Base-by-base conservation (phyloP, 2,329 filamentous ascomycete genomes). In the Albophoma yamanashiensis region DNA sequence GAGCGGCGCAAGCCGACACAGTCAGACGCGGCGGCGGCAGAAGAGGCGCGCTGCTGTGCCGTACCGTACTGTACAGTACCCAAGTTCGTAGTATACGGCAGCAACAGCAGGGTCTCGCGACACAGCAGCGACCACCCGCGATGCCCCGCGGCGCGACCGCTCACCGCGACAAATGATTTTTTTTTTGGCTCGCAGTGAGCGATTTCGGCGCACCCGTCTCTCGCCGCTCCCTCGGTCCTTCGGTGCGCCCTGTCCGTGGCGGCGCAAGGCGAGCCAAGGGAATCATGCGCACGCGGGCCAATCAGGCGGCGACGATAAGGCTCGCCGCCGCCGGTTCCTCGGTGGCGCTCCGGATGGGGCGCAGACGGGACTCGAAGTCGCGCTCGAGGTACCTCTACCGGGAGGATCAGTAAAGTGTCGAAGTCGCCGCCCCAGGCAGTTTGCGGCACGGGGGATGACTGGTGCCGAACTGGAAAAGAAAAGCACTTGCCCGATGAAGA, bases 281-380 rank as follows among this genome's bases (percentile, higher is more conserved):
- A 69, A 72, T 72, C 71, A 72, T 72, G 70, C 67, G 70, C 69
- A 66, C 63, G 6, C 22, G 14, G 52, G 58, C 70, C 70, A 72
- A 72, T 72, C 64, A 67, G 14, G 38, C 50, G 8, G 55, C 61
- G 58, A 61, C 67, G 70, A 72, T 72, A 72, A 72, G 69, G 64
- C 59, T 58, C 31, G 65, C 50, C 45, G 55, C 43, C 43, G 55
- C 36, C 45, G 62, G 60, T 60, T 42, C 45, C 31, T 57, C 56
- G 36, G 56, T 60, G 59, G 59, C 59, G 59, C 55, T 60, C 55
- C 43, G 55, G 56, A 57, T 52, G 59, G 57, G 47, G 56, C 55
- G 45, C 45, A 31, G 55, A n/a, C 27, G 45, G 43, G 43, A 45
- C 43, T 47, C 27, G 25, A 3, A 34, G 25, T 31, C 27, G 15